phyloP scores from a whole-genome alignment of 345 rosid genomes.

The Hypericum androsaemum region DNA sequence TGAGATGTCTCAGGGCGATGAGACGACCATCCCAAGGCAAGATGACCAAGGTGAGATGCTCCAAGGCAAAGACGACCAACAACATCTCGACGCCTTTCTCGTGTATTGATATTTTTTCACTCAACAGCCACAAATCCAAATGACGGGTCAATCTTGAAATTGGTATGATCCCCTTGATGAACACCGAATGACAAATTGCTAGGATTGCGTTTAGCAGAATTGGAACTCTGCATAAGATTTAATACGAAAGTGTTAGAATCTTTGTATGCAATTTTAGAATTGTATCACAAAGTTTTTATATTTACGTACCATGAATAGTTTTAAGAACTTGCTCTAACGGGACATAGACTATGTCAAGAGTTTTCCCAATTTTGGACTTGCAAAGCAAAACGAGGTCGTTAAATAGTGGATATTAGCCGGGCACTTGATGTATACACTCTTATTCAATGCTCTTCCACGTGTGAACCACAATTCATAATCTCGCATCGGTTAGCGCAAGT shows the following conservation, averaged over 20 bases:
- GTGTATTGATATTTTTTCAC: too few relatives aligned
- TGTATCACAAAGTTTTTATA: too few relatives aligned
- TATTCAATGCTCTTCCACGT: not conserved
- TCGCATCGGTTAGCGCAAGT: too few relatives aligned
- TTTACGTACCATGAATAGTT: not conserved
- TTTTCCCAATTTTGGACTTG: not conserved
- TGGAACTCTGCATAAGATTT: too few relatives aligned
- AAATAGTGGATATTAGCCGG: not conserved
- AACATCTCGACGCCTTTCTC: too few relatives aligned
- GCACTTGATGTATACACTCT: not conserved
- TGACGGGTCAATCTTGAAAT: not conserved
- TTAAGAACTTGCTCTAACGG: not conserved
- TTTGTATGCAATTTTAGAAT: too few relatives aligned
- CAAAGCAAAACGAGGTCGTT: not conserved
- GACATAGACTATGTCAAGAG: not conserved
- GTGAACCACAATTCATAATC: too few relatives aligned
- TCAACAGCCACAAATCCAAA: not conserved
- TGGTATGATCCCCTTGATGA: not conserved
- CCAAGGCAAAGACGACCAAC: too few relatives aligned
- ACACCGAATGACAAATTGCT: not conserved
- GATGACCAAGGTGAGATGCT: too few relatives aligned
- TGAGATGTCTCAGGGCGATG: too few relatives aligned
- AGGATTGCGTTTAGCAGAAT: not conserved
- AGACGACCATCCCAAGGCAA: too few relatives aligned
- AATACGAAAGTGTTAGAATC: too few relatives aligned